These are phyloP conservation scores for Scortechinia acanthostroma DNA, from an alignment of 2,329 filamentous ascomycete genomes.

Conservation along the genomic window DNA sequence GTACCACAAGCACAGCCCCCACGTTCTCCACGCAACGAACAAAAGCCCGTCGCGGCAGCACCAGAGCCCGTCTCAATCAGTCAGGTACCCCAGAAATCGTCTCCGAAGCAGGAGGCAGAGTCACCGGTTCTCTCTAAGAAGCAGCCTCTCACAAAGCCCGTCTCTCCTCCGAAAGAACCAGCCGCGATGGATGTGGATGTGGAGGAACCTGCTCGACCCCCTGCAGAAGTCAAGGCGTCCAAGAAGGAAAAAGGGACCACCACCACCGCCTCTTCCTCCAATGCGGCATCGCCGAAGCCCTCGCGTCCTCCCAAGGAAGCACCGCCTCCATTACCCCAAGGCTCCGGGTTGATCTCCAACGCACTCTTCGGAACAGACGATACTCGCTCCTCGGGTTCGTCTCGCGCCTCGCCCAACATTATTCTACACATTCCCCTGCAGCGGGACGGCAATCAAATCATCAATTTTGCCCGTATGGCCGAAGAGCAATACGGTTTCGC, in stretches of 20 bases:
- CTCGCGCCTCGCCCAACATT: constrained; percentile 38
- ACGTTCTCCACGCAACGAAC: not conserved
- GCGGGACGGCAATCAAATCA: constrained; percentile 50
- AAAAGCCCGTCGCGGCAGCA: not conserved
- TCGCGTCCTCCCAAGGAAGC: constrained; percentile 30
- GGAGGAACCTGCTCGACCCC: not conserved
- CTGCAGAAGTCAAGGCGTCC: not conserved
- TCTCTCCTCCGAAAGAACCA: too few relatives aligned
- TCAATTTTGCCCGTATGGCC: constrained; percentile 62
- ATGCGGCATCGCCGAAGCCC: constrained; percentile 37
- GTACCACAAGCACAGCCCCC: not conserved
- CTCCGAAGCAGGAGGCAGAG: not conserved
- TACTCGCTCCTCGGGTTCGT: constrained; percentile 7
- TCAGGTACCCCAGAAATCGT: not conserved
- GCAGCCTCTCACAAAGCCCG: too few relatives aligned
- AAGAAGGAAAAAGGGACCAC: not conserved
- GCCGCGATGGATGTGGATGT: not conserved
- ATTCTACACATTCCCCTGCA: constrained; percentile 53
- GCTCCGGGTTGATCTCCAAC: constrained; percentile 51
- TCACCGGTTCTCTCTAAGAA: too few relatives aligned
- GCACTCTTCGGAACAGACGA: constrained; percentile 44
- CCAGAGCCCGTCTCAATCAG: not conserved
- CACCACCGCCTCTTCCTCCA: constrained; percentile 15
- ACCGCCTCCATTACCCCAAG: constrained; percentile 38
- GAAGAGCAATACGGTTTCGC: constrained; percentile 64